Conservation (phyloP, 179 eudicot genomes). For the Sideroxylon spinosum region DNA sequence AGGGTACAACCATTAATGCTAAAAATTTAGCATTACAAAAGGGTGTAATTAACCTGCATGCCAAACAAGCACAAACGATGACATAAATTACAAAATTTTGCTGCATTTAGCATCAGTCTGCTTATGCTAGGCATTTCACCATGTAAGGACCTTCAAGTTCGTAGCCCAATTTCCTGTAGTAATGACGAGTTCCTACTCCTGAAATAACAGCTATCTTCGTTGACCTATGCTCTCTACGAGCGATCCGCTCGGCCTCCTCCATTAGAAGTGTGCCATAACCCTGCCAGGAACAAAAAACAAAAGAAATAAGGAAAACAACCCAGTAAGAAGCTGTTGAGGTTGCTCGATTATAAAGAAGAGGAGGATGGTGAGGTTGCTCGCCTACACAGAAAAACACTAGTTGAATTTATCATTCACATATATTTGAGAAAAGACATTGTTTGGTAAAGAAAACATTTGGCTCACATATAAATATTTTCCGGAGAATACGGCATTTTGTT, state of each 20-base stretch:
- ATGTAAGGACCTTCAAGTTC: constrained; percentile 98
- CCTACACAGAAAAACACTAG: background rate
- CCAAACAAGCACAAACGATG: background rate
- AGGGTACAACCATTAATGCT: too few relatives aligned
- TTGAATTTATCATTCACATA: too few relatives aligned
- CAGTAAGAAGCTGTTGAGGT: background rate
- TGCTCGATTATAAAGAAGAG: background rate
- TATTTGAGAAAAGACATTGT: too few relatives aligned
- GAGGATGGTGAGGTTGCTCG: background rate
- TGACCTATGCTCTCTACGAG: constrained; percentile 79
- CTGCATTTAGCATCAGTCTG: background rate
- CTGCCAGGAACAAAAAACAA: constrained; percentile 19
- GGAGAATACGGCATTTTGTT: too few relatives aligned
- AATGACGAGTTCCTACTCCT: constrained; percentile 95
- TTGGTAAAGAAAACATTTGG: too few relatives aligned
- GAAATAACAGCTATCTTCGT: constrained; percentile 85
- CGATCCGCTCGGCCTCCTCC: constrained; percentile 97
- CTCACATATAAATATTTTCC: too few relatives aligned
- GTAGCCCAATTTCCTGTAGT: constrained; percentile 91
- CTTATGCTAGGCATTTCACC: constrained; percentile 65
- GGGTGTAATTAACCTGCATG: background rate
- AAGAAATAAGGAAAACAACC: background rate
- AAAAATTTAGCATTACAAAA: too few relatives aligned
- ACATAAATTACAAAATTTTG: constrained; percentile 7
- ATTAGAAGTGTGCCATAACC: constrained; percentile 94